These are phyloP conservation scores for Hysterium pulicare DNA, from an alignment of 2,329 filamentous ascomycete species.

Conservation along the genomic window DNA sequence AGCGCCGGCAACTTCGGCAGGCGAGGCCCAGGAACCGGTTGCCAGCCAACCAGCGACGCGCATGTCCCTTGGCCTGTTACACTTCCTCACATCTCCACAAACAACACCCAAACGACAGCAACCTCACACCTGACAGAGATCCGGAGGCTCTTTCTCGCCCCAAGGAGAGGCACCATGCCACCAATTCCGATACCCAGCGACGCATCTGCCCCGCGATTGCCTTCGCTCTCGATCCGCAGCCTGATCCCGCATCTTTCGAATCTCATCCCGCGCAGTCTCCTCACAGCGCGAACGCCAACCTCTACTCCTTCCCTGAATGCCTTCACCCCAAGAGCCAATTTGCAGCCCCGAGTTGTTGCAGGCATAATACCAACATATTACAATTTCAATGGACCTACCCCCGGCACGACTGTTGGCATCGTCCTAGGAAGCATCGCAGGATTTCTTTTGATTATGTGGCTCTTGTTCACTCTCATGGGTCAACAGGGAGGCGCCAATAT, in stretches of 20 bases:
- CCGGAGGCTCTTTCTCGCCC: slow-evolving; percentile 12
- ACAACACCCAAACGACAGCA: background rate
- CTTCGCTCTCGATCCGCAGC: slow-evolving; percentile 21
- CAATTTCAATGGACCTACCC: slow-evolving; percentile 50
- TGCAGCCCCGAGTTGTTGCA: slow-evolving; percentile 11
- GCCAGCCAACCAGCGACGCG: background rate
- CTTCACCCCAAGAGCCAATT: slow-evolving; percentile 15
- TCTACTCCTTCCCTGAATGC: slow-evolving; percentile 8
- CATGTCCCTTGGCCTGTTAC: background rate
- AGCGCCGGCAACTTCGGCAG: background rate
- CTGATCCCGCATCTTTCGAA: slow-evolving; percentile 8
- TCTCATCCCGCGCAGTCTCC: slow-evolving; percentile 8
- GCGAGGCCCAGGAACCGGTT: background rate
- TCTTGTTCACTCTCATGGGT: slow-evolving; percentile 44
- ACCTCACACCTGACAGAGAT: background rate
- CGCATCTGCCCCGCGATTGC: slow-evolving; percentile 18
- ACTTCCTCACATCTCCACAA: background rate
- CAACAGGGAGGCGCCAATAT: slow-evolving; percentile 35
- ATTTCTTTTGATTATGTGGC: slow-evolving; percentile 53
- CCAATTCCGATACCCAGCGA: slow-evolving; percentile 19
- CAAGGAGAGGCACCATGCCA: slow-evolving; percentile 20
- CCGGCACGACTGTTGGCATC: slow-evolving; percentile 60
- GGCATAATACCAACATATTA: slow-evolving; percentile 61
- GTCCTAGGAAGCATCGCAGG: slow-evolving; percentile 53
- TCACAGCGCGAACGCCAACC: background rate